Evolutionary conservation across 1,284 basidiomycete species (phyloP).

Genomic region (Ganoderma leucocontextum): DNA sequence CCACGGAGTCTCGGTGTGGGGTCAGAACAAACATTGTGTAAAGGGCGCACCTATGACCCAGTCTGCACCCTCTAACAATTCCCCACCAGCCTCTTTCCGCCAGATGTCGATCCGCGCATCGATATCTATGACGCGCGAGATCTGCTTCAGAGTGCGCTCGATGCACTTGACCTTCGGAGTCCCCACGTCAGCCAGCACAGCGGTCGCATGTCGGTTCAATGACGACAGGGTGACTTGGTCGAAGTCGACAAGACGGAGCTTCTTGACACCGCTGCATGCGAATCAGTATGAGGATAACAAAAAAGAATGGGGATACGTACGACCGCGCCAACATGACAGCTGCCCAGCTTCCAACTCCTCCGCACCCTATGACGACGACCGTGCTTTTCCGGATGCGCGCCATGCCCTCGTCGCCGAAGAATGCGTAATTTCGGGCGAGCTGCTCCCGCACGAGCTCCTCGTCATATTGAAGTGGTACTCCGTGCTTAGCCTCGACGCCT

Average conservation of each 20-base stretch:
- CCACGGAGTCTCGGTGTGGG: slow-evolving; percentile 17
- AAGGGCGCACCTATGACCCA: slow-evolving; percentile 83
- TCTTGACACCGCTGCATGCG: slow-evolving; percentile 69
- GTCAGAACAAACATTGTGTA: slow-evolving; percentile 26
- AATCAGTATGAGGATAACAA: neutral
- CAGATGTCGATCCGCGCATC: slow-evolving; percentile 88
- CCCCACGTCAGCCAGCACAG: slow-evolving; percentile 91
- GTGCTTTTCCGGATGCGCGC: slow-evolving; percentile 75
- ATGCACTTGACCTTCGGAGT: slow-evolving; percentile 92
- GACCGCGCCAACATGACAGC: slow-evolving; percentile 94
- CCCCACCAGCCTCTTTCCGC: slow-evolving; percentile 79
- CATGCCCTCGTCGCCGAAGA: slow-evolving; percentile 95
- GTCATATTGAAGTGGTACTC: slow-evolving; percentile 55
- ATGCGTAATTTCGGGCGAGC: slow-evolving; percentile 93
- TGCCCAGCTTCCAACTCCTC: slow-evolving; percentile 96
- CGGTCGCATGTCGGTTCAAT: slow-evolving; percentile 94
- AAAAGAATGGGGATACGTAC: slow-evolving; percentile 53
- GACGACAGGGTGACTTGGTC: slow-evolving; percentile 95
- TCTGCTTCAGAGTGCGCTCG: slow-evolving; percentile 75
- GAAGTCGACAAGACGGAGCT: slow-evolving; percentile 85
- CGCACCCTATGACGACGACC: slow-evolving; percentile 93
- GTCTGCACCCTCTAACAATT: slow-evolving; percentile 80
- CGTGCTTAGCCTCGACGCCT: slow-evolving; percentile 15
- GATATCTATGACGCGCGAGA: slow-evolving; percentile 79
- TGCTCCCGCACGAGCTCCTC: slow-evolving; percentile 86